Evolutionary conservation across 352 stramenopile species (phyloP).

Genomic region (Phytophthora syringae): DNA sequence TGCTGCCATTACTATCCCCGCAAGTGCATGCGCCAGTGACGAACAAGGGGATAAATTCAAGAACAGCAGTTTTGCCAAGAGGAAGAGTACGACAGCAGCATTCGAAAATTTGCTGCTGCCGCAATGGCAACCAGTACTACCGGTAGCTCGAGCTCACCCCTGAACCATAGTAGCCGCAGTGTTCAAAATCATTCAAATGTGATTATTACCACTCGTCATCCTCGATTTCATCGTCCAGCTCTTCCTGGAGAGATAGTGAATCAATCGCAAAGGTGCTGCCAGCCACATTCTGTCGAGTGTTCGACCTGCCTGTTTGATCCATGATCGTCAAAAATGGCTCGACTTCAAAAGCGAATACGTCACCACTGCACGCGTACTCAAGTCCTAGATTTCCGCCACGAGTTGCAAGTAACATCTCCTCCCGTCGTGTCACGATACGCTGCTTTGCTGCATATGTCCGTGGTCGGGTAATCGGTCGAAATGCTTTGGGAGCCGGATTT

Average conservation of each 20-base stretch:
- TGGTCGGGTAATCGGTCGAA: constrained; percentile 74
- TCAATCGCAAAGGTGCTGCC: constrained; percentile 15
- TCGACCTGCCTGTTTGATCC: constrained; percentile 16
- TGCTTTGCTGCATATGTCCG: constrained; percentile 55
- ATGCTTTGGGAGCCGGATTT: constrained; percentile 64
- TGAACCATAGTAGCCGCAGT: constrained; percentile 21
- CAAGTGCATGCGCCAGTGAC: constrained; percentile 1
- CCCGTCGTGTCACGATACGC: constrained; percentile 50
- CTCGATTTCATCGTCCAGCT: constrained; percentile 78
- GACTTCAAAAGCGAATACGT: constrained; percentile 73
- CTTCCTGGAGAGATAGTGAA: constrained; percentile 21
- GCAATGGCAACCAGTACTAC: constrained; percentile 15
- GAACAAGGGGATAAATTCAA: constrained; percentile 58
- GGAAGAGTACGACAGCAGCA: constrained; percentile 74
- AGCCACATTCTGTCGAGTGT: constrained; percentile 1
- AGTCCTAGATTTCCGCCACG: constrained; percentile 20
- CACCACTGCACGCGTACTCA: constrained; percentile 52
- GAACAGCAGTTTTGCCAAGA: constrained; percentile 72
- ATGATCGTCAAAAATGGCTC: constrained; percentile 71
- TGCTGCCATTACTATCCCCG: constrained; percentile 7
- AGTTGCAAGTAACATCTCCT: constrained; percentile 42
- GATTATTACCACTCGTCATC: constrained; percentile 54
- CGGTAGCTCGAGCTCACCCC: constrained; percentile 13
- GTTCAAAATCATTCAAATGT: constrained; percentile 39
- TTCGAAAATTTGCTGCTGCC: constrained; percentile 46